Conservation (phyloP, 768 basidiomycete genomes). For the Hypholoma sublateritium region DNA sequence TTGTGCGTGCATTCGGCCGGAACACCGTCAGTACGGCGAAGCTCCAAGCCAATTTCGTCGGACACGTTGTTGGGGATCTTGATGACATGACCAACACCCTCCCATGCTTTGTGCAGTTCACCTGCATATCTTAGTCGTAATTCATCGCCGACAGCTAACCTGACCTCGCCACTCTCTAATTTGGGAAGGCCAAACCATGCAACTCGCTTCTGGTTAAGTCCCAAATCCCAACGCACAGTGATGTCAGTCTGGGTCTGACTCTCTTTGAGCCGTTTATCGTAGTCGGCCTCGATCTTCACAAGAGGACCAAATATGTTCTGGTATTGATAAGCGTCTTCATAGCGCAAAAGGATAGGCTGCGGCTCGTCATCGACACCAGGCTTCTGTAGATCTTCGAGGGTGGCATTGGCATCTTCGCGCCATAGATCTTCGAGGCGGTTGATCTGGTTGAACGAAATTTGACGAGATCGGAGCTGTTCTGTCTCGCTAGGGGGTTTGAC, state of each 20-base stretch:
- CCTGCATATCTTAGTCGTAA: slow-evolving; percentile 86
- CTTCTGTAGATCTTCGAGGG: slow-evolving; percentile 94
- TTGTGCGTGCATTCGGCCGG: slow-evolving; percentile 93
- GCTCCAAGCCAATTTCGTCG: slow-evolving; percentile 94
- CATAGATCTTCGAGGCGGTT: slow-evolving; percentile 97
- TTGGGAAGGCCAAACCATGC: slow-evolving; percentile 98
- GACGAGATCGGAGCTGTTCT: slow-evolving; percentile 93
- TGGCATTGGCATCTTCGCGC: slow-evolving; percentile 94
- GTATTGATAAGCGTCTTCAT: slow-evolving; percentile 99
- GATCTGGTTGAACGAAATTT: slow-evolving; percentile 96
- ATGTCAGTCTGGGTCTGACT: slow-evolving; percentile 98
- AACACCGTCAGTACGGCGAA: slow-evolving; percentile 87
- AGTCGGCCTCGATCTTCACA: slow-evolving; percentile 99
- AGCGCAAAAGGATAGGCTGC: slow-evolving; percentile 83
- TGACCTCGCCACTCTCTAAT: slow-evolving; percentile 96
- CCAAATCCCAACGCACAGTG: slow-evolving; percentile 94
- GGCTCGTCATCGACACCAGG: slow-evolving; percentile 98
- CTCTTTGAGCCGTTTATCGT: slow-evolving; percentile 96
- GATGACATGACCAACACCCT: slow-evolving; percentile 96
- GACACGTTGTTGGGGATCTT: slow-evolving; percentile 99
- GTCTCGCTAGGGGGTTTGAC: slow-evolving; percentile 97
- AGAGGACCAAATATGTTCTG: slow-evolving; percentile 99
- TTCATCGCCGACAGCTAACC: slow-evolving; percentile 96
- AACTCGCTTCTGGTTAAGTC: slow-evolving; percentile 98
- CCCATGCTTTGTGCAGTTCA: slow-evolving; percentile 91